Conservation (phyloP, 306 rosid genomes). For the Castanospermum australe region DNA sequence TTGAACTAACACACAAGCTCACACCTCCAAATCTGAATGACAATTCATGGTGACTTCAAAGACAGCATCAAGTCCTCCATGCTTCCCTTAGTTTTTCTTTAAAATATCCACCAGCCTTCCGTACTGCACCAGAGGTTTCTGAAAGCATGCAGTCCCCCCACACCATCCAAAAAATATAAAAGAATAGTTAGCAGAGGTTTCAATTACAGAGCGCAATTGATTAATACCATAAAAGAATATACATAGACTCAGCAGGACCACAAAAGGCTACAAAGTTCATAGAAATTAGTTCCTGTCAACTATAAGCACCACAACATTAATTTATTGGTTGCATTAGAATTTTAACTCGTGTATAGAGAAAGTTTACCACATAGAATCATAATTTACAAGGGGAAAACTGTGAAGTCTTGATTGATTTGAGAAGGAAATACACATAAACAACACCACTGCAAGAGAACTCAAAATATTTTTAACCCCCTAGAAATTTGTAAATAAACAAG, state of each 20-base stretch:
- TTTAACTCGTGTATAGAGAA: neutral
- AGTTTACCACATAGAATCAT: conserved; percentile 5
- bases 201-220: neutral
- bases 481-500: neutral
- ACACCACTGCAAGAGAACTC: neutral
- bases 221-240: conserved; percentile 3
- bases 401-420: neutral
- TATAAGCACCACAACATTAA: conserved; percentile 16
- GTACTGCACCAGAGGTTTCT: conserved; percentile 55
- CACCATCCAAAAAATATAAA: conserved; percentile 4
- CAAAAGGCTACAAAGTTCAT: neutral
- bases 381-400: conserved; percentile 6
- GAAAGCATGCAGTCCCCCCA: conserved; percentile 14
- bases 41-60: conserved; percentile 64
- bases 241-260: neutral
- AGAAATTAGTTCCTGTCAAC: conserved; percentile 14
- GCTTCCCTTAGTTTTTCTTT: conserved; percentile 74
- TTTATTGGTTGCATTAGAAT: neutral
- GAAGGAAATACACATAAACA: conserved; percentile 16
- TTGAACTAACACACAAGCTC: conserved; percentile 62
- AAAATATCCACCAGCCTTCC: conserved; percentile 63
- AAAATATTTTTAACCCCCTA: neutral
- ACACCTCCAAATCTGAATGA: conserved; percentile 79
- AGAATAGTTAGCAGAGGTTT: conserved; percentile 9
- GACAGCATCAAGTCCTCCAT: conserved; percentile 73